Evolutionary conservation across 2,329 filamentous ascomycete genomes (phyloP).

Genomic region (Cladosporium sp.): DNA sequence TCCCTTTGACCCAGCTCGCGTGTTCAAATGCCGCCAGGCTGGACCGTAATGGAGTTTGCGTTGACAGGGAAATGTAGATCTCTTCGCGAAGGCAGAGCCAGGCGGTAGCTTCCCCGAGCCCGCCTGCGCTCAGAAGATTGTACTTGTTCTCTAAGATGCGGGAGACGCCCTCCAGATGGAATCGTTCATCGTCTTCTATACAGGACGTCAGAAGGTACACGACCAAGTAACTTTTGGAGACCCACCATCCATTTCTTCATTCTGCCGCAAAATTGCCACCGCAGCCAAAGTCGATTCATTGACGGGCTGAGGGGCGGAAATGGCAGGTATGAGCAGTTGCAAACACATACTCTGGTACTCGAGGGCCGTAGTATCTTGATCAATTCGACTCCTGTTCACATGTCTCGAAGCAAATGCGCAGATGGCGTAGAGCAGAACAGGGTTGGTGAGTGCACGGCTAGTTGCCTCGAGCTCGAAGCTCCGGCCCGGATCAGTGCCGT

Average conservation of each 20-base stretch:
- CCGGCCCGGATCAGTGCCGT: conserved; percentile 12
- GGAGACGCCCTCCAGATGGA: conserved; percentile 35
- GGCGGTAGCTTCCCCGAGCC: conserved; percentile 35
- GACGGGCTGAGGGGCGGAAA: conserved; percentile 39
- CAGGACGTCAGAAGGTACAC: neutral
- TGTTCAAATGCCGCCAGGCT: conserved; percentile 22
- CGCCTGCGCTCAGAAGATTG: conserved; percentile 33
- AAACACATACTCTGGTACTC: conserved; percentile 43
- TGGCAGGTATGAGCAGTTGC: conserved; percentile 40
- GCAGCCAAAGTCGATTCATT: conserved; percentile 44
- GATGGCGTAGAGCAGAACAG: conserved; percentile 43
- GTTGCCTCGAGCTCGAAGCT: conserved; percentile 42
- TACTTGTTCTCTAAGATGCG: conserved; percentile 35
- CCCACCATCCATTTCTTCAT: conserved; percentile 39
- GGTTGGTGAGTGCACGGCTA: conserved; percentile 40
- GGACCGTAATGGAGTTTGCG: conserved; percentile 28
- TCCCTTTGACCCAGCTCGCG: conserved; percentile 12
- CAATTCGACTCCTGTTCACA: conserved; percentile 34
- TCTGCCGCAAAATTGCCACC: conserved; percentile 44
- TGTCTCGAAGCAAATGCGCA: conserved; percentile 43
- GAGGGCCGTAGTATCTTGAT: conserved; percentile 38
- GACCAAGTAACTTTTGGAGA: neutral
- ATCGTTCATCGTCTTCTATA: conserved; percentile 31
- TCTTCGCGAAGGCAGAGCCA: conserved; percentile 39
- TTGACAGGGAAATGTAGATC: conserved; percentile 35